Base-by-base conservation (phyloP, 257 asterid genomes). In the Nicotiana sylvestris region DNA sequence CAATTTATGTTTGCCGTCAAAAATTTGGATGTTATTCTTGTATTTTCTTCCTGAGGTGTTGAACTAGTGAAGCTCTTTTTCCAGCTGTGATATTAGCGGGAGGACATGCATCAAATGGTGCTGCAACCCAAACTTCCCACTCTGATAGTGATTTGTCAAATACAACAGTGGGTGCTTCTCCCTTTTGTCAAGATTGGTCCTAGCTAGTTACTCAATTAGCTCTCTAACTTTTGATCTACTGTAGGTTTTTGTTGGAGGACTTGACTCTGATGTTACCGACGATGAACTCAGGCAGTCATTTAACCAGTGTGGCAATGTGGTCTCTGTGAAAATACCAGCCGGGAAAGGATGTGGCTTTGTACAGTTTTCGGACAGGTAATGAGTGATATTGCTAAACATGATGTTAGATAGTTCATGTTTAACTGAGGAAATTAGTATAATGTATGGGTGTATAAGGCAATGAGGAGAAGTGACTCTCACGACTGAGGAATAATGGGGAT, bases 321-420 rank as follows among this genome's bases (percentile, higher is more conserved):
- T 91, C 82, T 94, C 98, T 62, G 97, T 96, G 76, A 96, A 96
- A 86, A 93, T 96, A 79, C 98, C 99, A 35, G 89, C 90, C 81
- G 98, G 98, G 82, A 96, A 94, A 88, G 98, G 99, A 68, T 96
- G 99, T 56, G 99, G 99, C 68, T 96, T 96, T 84, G 98, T 96
- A 58, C 99, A 96, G 86, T 91, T 90, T 82, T 90, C 84, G 9
- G 89, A 86, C 88, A 89, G 99, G 99, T 94, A 90, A 74, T 67
- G 81, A 57, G 25, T 21, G 7, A 25, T 17, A 18, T 77, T 56
- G 57, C 57, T 77, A 51, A 35, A 35, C 66, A 30, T 29, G 13
- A 70, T 43, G 12, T 43, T 43, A 43, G 13, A 72, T 72, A 39
- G 32, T 17, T n/a, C 60, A 21, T 72, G 25, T 46, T 25, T 1